Evolutionary conservation across 2,329 filamentous ascomycete genomes (phyloP).

Genomic region (Colletotrichum brevisporum): DNA sequence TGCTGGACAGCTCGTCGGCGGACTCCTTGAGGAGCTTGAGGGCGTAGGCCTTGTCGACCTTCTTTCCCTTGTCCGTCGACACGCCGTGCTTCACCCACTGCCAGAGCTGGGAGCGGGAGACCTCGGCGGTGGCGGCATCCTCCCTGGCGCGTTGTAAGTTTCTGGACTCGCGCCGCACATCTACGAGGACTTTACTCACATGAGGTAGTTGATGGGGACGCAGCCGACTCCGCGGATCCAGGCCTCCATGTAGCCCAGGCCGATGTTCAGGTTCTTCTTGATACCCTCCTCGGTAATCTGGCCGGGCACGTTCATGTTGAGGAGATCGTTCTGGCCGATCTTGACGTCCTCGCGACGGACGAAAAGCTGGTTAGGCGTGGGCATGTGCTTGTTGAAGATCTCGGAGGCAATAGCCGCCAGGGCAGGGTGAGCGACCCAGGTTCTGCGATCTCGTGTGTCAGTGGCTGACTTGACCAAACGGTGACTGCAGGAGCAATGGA

Average conservation of each 20-base stretch:
- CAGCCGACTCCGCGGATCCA: constrained; percentile 97
- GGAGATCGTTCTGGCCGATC: constrained; percentile 88
- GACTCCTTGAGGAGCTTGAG: constrained; percentile 90
- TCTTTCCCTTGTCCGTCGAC: constrained; percentile 88
- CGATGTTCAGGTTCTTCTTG: constrained; percentile 97
- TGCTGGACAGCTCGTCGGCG: constrained; percentile 79
- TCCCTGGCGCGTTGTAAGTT: constrained; percentile 65
- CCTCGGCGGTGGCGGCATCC: constrained; percentile 96
- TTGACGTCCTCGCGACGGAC: constrained; percentile 86
- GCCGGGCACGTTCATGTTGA: constrained; percentile 98
- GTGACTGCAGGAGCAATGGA: neutral
- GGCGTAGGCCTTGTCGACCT: constrained; percentile 92
- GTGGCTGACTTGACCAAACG: constrained; percentile 2
- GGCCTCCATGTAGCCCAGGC: constrained; percentile 97
- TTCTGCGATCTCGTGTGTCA: constrained; percentile 64
- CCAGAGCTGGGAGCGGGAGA: constrained; percentile 94
- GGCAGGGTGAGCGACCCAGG: constrained; percentile 97
- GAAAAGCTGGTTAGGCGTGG: constrained; percentile 96
- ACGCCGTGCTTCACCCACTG: constrained; percentile 88
- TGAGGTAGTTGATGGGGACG: constrained; percentile 97
- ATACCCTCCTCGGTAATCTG: constrained; percentile 94
- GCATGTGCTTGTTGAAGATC: constrained; percentile 98
- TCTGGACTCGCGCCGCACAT: constrained; percentile 29
- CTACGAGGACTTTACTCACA: constrained; percentile 66
- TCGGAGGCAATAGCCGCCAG: constrained; percentile 90